Evolutionary conservation across 225 moss, liverwort and hornwort genomes (phyloP).

Genomic region (Antitrichia curtipendula): DNA sequence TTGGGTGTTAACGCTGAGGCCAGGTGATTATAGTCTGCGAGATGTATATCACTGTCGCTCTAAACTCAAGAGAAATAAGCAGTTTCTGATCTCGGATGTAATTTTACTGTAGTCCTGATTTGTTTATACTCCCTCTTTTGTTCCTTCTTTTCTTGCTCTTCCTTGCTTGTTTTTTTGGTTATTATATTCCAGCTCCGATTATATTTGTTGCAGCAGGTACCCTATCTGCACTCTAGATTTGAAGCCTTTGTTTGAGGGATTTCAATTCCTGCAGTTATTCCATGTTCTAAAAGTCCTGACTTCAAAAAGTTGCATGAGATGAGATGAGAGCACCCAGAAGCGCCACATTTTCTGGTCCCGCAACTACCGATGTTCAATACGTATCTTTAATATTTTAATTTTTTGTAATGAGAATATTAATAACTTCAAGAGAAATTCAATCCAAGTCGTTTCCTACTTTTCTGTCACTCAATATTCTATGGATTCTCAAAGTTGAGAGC

Average conservation of each 20-base stretch:
- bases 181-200: not conserved
- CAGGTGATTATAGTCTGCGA: constrained; percentile 45
- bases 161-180: too few relatives aligned
- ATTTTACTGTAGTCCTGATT: not conserved
- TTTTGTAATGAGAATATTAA: not conserved
- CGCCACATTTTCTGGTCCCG: not conserved
- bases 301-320: not conserved
- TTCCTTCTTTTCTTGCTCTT: not conserved
- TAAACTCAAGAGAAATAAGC: constrained; percentile 52
- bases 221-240: not conserved
- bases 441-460: not conserved
- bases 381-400: not conserved
- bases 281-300: not conserved
- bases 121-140: not conserved
- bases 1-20: not conserved
- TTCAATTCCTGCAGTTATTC: not conserved
- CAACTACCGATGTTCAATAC: not conserved
- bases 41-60: constrained; percentile 54
- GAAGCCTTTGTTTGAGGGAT: not conserved
- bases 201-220: not conserved
- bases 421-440: not conserved
- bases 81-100: constrained; percentile 26
- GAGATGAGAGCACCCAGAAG: not conserved
- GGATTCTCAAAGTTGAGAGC: not conserved
- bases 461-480: not conserved